phyloP scores from a whole-genome alignment of 2,329 filamentous ascomycete species.

The Dactylella cylindrospora region DNA sequence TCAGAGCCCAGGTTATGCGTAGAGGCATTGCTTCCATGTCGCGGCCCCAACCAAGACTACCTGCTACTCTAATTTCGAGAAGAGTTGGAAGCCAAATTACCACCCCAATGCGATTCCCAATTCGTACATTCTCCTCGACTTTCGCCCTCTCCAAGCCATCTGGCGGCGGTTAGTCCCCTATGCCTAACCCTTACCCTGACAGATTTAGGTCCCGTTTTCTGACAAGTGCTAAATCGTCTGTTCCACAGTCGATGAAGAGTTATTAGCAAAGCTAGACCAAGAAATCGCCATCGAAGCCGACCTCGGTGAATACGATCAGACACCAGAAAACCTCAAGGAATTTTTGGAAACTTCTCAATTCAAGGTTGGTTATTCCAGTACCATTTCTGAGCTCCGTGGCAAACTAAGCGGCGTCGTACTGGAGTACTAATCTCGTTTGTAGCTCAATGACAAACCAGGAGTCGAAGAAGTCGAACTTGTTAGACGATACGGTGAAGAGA shows the following conservation, averaged over 20 bases:
- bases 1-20: constrained; percentile 17
- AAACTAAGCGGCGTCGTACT: neutral
- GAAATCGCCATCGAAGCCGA: constrained; percentile 83
- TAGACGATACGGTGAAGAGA: constrained; percentile 82
- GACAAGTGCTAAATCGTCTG: constrained; percentile 30
- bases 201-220: constrained; percentile 17
- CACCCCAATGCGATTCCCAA: neutral
- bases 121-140: constrained; percentile 20
- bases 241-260: constrained; percentile 68
- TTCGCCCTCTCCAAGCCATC: constrained; percentile 5
- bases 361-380: constrained; percentile 59
- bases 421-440: constrained; percentile 1
- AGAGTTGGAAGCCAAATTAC: neutral
- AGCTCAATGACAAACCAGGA: constrained; percentile 73
- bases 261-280: constrained; percentile 79
- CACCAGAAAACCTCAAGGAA: constrained; percentile 77
- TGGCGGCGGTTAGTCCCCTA: constrained; percentile 9
- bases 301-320: constrained; percentile 70
- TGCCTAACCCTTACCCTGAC: neutral
- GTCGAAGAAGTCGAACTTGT: constrained; percentile 84
- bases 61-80: neutral
- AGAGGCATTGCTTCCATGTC: neutral
- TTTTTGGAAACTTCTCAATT: constrained; percentile 85
- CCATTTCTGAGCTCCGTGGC: neutral
- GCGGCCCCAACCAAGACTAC: neutral